phyloP scores from a whole-genome alignment of 2,329 filamentous ascomycete species.

The Venturia carpophila region DNA sequence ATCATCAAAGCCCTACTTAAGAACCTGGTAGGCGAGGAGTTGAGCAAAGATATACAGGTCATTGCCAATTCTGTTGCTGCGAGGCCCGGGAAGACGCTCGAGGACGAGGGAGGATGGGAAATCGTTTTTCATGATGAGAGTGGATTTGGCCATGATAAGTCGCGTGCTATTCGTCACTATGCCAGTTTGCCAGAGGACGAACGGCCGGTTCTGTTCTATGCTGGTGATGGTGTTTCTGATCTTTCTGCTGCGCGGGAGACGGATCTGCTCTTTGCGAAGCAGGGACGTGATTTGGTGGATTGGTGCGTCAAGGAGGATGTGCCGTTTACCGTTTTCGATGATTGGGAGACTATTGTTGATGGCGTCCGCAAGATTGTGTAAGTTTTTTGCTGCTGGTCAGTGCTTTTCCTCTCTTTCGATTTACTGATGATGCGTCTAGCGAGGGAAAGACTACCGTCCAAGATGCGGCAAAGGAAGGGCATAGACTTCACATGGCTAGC shows the following conservation, averaged over 20 bases:
- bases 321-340: conserved; percentile 79
- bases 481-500: conserved; percentile 40
- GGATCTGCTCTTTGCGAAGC: conserved; percentile 88
- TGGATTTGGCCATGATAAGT: conserved; percentile 95
- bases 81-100: conserved; percentile 62
- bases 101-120: conserved; percentile 76
- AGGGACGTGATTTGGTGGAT: conserved; percentile 75
- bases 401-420: neutral
- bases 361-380: conserved; percentile 65
- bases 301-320: conserved; percentile 80
- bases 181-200: conserved; percentile 58
- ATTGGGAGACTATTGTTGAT: conserved; percentile 71
- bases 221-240: conserved; percentile 89
- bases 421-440: conserved; percentile 26
- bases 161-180: conserved; percentile 81
- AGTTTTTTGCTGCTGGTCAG: conserved; percentile 19
- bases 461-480: conserved; percentile 55
- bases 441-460: conserved; percentile 63
- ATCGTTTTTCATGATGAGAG: conserved; percentile 85
- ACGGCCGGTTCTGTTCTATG: conserved; percentile 83
- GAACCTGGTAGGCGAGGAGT: conserved; percentile 71
- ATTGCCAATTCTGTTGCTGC: conserved; percentile 74
- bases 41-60: conserved; percentile 75
- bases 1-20: conserved; percentile 79
- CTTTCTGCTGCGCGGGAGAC: conserved; percentile 88